Base-by-base conservation (phyloP, 139 green algal genomes). In the Chlorella vulgaris region DNA sequence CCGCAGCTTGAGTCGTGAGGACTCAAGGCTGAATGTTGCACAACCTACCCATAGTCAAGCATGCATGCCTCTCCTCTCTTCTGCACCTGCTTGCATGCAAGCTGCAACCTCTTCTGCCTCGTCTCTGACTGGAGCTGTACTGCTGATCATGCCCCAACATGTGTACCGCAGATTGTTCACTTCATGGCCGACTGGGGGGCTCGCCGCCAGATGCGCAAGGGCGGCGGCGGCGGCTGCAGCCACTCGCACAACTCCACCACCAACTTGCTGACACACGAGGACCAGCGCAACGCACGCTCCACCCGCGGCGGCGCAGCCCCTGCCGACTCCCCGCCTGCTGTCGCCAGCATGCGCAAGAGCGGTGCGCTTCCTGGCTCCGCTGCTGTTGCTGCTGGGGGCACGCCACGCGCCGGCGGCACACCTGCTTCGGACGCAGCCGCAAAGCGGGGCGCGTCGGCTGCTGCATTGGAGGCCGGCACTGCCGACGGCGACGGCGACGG, bases 111-210 rank as follows among this genome's bases (percentile, higher is more conserved):
- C n/a, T n/a, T n/a, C n/a, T n/a, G n/a, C n/a, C n/a, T n/a, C n/a
- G n/a, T n/a, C n/a, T n/a, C n/a, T n/a, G n/a, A n/a, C n/a, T 29
- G 47, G 13, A 24, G 47, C 47, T 15, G 13, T 15, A 58, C 47
- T 58, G 47, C 47, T 24, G 10, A 15, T 15, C 47, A 24, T 58
- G 47, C 47, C 15, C 47, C 10, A 58, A 58, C 29, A 0, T n/a
- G 21, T 29, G 18, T 29, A 6, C 26, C 5, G 50, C 78, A 81
- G 68, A 18, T 91, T 19, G 87, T 92, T 21, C 88, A 91, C 82
- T 53, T 75, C 5, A 39, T 88, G 1, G 50, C 62, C 26, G n/a
- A 86, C 73, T 65, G 42, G 19, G 67, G 69, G 7, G 58, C 50
- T 1, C 31, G 35, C 39, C 60, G 35, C 43, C 43, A 42, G 1